Evolutionary conservation across 2,329 filamentous ascomycete genomes (phyloP).

Genomic region (Phialemonium atrogriseum): DNA sequence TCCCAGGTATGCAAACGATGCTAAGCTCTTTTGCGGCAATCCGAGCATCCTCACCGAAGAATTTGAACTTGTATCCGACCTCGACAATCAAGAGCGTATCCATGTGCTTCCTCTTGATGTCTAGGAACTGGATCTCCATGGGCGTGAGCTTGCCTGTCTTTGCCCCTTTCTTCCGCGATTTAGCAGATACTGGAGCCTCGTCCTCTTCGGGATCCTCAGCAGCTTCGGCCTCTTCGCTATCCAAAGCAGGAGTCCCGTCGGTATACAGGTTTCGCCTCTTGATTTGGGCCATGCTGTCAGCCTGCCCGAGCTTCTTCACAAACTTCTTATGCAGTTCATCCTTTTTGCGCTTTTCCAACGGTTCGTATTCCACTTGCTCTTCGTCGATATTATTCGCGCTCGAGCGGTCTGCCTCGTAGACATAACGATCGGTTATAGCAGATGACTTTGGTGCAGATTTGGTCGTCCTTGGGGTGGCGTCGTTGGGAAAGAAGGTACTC

Average conservation of each 20-base stretch:
- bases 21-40: conserved; percentile 82
- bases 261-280: conserved; percentile 50
- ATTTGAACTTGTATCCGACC: conserved; percentile 95
- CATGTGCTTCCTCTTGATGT: conserved; percentile 85
- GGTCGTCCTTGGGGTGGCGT: conserved; percentile 11
- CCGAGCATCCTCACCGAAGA: conserved; percentile 92
- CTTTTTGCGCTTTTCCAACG: conserved; percentile 46
- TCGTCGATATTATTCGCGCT: conserved; percentile 31
- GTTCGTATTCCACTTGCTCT: conserved; percentile 29
- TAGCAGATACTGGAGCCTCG: conserved; percentile 36
- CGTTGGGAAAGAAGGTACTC: conserved; percentile 28
- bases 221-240: conserved; percentile 47
- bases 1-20: conserved; percentile 95
- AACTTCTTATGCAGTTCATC: conserved; percentile 74
- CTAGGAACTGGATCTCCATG: conserved; percentile 86
- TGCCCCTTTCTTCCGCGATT: conserved; percentile 59
- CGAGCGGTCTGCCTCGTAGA: conserved; percentile 38
- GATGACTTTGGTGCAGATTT: conserved; percentile 17
- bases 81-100: conserved; percentile 89
- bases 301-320: conserved; percentile 79
- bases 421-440: conserved; percentile 42
- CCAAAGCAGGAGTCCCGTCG: conserved; percentile 38
- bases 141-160: conserved; percentile 77
- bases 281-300: conserved; percentile 68
- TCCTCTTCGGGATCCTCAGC: conserved; percentile 43